phyloP scores from a whole-genome alignment of 1,139 yeast species.

The Pichia sp. region DNA sequence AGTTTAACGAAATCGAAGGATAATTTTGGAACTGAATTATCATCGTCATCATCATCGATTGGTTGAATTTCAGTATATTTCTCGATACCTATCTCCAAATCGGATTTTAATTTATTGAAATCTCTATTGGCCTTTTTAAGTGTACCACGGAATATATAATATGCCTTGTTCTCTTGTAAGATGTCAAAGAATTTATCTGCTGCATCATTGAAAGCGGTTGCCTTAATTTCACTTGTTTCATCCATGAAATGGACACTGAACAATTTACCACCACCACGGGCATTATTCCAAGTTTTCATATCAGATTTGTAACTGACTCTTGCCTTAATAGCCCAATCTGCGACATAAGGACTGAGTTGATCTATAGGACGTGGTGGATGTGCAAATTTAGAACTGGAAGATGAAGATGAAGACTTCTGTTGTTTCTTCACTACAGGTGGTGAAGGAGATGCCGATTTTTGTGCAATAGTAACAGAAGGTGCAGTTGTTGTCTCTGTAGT shows the following conservation, averaged over 20 bases:
- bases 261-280: slow-evolving; percentile 82
- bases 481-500: background rate
- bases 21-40: slow-evolving; percentile 62
- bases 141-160: slow-evolving; percentile 74
- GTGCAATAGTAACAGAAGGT: background rate
- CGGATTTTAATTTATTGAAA: slow-evolving; percentile 71
- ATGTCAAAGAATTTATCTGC: slow-evolving; percentile 73
- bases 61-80: slow-evolving; percentile 72
- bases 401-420: no score
- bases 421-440: no score
- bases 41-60: slow-evolving; percentile 49
- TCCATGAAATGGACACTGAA: slow-evolving; percentile 86
- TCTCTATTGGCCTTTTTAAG: slow-evolving; percentile 81
- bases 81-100: slow-evolving; percentile 80
- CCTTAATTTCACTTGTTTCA: slow-evolving; percentile 94
- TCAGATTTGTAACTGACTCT: slow-evolving; percentile 87
- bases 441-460: background rate
- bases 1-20: slow-evolving; percentile 71
- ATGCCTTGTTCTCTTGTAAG: slow-evolving; percentile 85
- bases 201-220: slow-evolving; percentile 86
- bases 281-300: slow-evolving; percentile 80
- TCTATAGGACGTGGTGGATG: no score
- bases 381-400: no score
- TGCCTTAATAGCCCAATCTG: slow-evolving; percentile 87
- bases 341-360: slow-evolving; percentile 84